Conservation (phyloP, 2,329 filamentous ascomycete species). For the Ophiognomonia clavigignenti-juglandacearum region DNA sequence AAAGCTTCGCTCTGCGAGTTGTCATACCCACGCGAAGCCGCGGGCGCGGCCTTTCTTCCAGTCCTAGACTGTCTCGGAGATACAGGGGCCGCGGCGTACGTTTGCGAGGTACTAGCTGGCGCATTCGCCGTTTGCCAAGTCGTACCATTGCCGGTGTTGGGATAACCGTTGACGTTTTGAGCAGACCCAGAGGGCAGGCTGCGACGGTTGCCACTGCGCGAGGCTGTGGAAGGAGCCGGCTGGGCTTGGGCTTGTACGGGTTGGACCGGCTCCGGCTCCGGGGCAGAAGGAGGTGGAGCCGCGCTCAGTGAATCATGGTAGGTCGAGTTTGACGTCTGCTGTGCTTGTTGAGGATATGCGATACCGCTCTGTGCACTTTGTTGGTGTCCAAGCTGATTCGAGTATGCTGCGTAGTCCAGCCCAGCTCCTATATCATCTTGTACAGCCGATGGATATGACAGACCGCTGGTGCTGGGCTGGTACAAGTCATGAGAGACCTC, state of each 20-base stretch:
- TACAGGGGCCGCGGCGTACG: neutral
- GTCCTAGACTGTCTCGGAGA: neutral
- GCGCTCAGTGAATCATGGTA: constrained; percentile 1
- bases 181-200: constrained; percentile 13
- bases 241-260: neutral
- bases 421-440: constrained; percentile 2
- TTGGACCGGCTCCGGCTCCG: constrained; percentile 1
- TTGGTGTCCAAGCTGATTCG: neutral
- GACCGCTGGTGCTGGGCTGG: constrained; percentile 21
- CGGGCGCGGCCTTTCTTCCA: neutral
- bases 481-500: constrained; percentile 23
- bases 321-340: constrained; percentile 1
- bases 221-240: neutral
- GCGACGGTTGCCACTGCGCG: constrained; percentile 1
- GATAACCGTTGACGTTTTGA: neutral
- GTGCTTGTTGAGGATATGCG: constrained; percentile 8
- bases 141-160: neutral
- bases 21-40: constrained; percentile 1
- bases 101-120: neutral
- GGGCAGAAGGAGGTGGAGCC: neutral
- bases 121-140: constrained; percentile 17
- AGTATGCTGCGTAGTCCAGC: constrained; percentile 7
- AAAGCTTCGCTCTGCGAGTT: constrained; percentile 9
- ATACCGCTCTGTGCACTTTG: neutral
- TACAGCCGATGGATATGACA: constrained; percentile 21